Conservation (phyloP, 164 flowering plant species). For the Pachysandra terminalis region DNA sequence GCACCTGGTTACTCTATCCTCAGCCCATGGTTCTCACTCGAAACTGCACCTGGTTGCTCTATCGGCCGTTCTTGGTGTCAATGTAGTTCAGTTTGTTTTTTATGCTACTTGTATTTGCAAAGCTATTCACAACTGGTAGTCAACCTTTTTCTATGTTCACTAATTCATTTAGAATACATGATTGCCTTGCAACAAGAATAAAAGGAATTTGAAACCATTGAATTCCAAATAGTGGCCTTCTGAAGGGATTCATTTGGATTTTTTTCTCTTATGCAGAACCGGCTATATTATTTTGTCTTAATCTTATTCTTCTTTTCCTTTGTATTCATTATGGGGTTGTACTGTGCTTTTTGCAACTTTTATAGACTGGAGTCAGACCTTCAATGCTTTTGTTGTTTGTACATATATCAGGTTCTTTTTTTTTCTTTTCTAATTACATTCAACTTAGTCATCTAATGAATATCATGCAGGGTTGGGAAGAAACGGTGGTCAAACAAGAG, state of each 20-base stretch:
- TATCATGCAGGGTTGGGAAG: slow-evolving; percentile 89
- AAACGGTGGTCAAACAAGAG: slow-evolving; percentile 77
- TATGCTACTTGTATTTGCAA: neutral
- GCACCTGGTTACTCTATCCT: no score
- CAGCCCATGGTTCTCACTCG: no score
- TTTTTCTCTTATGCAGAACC: neutral
- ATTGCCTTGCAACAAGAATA: no score
- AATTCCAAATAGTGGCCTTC: neutral
- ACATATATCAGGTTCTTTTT: neutral
- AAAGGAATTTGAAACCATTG: neutral
- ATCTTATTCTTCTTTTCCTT: no score
- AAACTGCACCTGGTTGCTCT: no score
- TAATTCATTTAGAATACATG: no score
- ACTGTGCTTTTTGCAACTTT: no score
- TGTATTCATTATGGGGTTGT: no score
- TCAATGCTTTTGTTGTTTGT: neutral
- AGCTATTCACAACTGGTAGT: neutral
- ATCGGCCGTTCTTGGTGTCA: no score
- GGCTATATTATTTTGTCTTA: neutral
- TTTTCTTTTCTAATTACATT: neutral
- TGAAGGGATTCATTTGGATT: neutral
- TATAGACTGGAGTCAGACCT: no score
- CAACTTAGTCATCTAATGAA: neutral
- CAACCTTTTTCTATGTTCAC: neutral
- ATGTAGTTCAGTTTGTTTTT: neutral